Percentiles rank a stretch among this genome's conserved stretches.
These are phyloP conservation scores for Tremella yokohamensis DNA, from an alignment of 768 basidiomycete genomes.

Conservation along the genomic window DNA sequence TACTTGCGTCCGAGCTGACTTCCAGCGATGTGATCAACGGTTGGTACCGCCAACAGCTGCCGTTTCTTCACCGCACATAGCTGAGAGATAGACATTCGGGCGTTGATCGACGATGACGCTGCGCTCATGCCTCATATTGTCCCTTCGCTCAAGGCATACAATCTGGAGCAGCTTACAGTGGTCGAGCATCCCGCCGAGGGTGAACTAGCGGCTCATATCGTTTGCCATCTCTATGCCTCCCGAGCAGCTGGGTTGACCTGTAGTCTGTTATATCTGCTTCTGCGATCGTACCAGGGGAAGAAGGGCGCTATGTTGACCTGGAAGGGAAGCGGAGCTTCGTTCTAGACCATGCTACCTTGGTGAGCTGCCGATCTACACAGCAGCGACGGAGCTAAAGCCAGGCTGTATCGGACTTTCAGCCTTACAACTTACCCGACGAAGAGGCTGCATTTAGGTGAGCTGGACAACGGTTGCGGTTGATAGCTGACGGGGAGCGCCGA, in stretches of 20 bases:
- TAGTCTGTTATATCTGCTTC: conserved; percentile 60
- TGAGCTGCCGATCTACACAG: conserved; percentile 40
- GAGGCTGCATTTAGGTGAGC: conserved; percentile 72
- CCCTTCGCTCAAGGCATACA: conserved; percentile 77
- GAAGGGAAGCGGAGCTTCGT: conserved; percentile 70
- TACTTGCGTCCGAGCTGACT: conserved; percentile 10
- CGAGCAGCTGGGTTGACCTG: not conserved
- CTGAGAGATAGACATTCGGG: conserved; percentile 68
- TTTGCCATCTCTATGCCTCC: conserved; percentile 49
- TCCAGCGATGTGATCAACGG: conserved; percentile 77
- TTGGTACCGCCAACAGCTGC: conserved; percentile 37
- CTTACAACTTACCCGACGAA: conserved; percentile 61
- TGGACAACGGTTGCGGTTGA: not conserved
- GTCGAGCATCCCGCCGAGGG: conserved; percentile 74
- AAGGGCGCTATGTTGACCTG: conserved; percentile 78
- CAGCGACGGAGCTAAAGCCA: not conserved
- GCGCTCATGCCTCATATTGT: conserved; percentile 72
- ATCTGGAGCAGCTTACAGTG: conserved; percentile 78
- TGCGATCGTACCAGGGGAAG: conserved; percentile 53
- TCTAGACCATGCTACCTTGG: conserved; percentile 82
- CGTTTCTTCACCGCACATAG: conserved; percentile 2
- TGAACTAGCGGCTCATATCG: conserved; percentile 59
- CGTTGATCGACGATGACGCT: conserved; percentile 81
- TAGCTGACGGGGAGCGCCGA: conserved; percentile 57
- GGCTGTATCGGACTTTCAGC: conserved; percentile 60